Evolutionary conservation across 148 eudicot genomes (phyloP).

Genomic region (Euryodendron excelsum): DNA sequence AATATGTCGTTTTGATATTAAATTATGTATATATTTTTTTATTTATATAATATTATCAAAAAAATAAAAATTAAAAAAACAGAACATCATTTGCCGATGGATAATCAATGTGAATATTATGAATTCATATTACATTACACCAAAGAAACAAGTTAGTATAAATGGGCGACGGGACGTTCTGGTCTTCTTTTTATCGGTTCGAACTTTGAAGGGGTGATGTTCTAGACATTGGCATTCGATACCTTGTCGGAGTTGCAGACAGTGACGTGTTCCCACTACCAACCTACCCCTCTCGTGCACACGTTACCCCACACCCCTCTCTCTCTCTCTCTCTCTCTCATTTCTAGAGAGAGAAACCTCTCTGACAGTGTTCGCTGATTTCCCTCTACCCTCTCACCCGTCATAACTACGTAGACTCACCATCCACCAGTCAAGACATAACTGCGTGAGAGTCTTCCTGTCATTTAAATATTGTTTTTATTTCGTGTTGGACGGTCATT

Average conservation of each 20-base stretch:
- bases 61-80: no score
- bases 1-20: no score
- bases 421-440: background rate
- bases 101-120: no score
- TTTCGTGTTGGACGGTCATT: background rate
- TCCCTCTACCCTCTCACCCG: background rate
- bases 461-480: no score
- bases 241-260: conserved; percentile 17
- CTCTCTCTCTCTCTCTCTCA: background rate
- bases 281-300: conserved; percentile 1
- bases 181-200: background rate
- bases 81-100: no score
- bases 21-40: no score
- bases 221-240: conserved; percentile 8
- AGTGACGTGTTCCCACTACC: conserved; percentile 8
- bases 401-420: background rate
- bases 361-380: background rate
- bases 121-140: no score
- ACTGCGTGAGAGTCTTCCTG: no score
- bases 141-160: no score
- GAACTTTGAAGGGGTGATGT: background rate
- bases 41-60: no score
- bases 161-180: background rate
- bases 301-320: conserved; percentile 13
- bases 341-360: no score